A percentile compares a stretch with the other conserved stretches of the same genome.
Conservation (phyloP, 768 basidiomycete species). For the Wakefieldia striispora region DNA sequence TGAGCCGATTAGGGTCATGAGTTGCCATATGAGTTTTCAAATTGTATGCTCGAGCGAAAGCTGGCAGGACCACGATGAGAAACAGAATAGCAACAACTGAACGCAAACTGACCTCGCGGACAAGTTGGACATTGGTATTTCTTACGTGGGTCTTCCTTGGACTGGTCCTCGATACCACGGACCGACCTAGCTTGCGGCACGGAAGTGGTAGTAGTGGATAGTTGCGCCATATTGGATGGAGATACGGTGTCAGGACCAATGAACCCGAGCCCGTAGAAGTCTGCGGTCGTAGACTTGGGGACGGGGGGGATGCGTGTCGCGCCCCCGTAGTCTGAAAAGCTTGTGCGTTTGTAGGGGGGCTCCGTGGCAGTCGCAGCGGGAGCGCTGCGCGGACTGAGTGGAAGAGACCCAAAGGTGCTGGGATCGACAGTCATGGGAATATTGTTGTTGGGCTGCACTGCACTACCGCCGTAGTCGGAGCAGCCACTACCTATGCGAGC, state of each 20-base stretch:
- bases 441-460: constrained; percentile 37
- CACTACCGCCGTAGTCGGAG: constrained; percentile 52
- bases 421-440: constrained; percentile 47
- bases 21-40: constrained; percentile 95
- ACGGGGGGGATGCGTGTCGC: constrained; percentile 46
- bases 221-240: constrained; percentile 51
- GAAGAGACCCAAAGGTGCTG: constrained; percentile 55
- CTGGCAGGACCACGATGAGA: constrained; percentile 36
- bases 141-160: constrained; percentile 65
- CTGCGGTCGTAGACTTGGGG: constrained; percentile 48
- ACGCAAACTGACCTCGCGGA: constrained; percentile 54
- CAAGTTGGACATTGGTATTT: constrained; percentile 77
- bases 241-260: constrained; percentile 45
- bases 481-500: constrained; percentile 50
- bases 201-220: constrained; percentile 44
- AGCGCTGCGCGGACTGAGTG: constrained; percentile 56
- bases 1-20: constrained; percentile 88
- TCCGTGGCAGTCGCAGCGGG: constrained; percentile 35
- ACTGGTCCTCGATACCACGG: constrained; percentile 40
- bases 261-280: constrained; percentile 42
- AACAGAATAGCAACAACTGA: neutral
- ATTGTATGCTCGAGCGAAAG: constrained; percentile 92
- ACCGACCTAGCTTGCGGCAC: constrained; percentile 38
- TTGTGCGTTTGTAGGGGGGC: constrained; percentile 41
- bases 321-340: constrained; percentile 68